A percentile compares a stretch with the other conserved stretches of the same genome.
Conservation (phyloP, 805 yeast genomes). For the Brettanomyces naardenensis region DNA sequence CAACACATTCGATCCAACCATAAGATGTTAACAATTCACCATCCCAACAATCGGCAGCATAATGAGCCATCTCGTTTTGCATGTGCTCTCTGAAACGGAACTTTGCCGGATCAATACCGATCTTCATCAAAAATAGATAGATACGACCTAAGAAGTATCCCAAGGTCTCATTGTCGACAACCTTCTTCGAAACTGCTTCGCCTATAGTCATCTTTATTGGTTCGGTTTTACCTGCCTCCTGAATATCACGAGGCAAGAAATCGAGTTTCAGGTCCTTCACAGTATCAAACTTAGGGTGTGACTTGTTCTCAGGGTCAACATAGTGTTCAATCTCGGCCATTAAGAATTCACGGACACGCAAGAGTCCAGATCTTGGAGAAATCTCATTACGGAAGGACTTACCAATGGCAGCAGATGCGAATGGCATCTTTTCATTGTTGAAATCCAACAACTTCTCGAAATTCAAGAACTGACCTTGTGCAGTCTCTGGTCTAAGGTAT, state of each 20-base stretch:
- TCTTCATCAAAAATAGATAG: constrained; percentile 70
- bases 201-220: constrained; percentile 64
- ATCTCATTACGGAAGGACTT: constrained; percentile 98
- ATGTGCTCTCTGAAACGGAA: constrained; percentile 97
- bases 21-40: constrained; percentile 92
- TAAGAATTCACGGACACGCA: constrained; percentile 96
- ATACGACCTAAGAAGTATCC: constrained; percentile 97
- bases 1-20: constrained; percentile 99
- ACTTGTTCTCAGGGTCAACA: constrained; percentile 87
- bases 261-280: constrained; percentile 65
- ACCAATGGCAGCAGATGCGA: constrained; percentile 99
- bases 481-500: constrained; percentile 96
- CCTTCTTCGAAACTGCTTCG: constrained; percentile 79
- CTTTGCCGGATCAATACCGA: constrained; percentile 81
- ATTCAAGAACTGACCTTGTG: constrained; percentile 98
- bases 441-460: constrained; percentile 88
- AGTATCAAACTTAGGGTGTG: constrained; percentile 71
- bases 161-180: constrained; percentile 94
- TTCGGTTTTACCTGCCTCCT: constrained; percentile 75
- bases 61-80: constrained; percentile 99
- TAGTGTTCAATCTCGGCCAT: constrained; percentile 99
- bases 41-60: constrained; percentile 99
- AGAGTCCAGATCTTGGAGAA: constrained; percentile 94
- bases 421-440: constrained; percentile 96
- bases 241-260: constrained; percentile 82